Evolutionary conservation across 176 grass and related monocot species (phyloP), one percentile per base, ranked within the genome.

Genomic region (Paspalum notatum): DNA sequence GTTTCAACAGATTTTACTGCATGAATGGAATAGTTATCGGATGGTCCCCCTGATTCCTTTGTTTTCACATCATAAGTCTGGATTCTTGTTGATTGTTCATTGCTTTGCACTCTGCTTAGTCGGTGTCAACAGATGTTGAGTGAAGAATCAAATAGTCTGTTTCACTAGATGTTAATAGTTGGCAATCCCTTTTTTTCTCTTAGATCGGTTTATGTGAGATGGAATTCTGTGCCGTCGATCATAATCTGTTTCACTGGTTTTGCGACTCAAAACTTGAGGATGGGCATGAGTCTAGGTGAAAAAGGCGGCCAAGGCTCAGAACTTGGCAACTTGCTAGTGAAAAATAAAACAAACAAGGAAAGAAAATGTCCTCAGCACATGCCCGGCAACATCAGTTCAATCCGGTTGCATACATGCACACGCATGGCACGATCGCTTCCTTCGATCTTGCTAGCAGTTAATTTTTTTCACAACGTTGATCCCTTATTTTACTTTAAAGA

Each of bases 281-380:
- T 3, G 1, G 32, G 2, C 32, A 32, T 1, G 1, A 1, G 1
- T 32, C 32, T 32, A 3, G 32, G 3, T 32, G 32, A 32, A 32
- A 32, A 32, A 32, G 32, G 32, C 32, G 32, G 32, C 32, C 32
- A 32, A 32, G 32, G 32, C 32, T 2, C 32, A 1, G 32, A 32
- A 32, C 32, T 32, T 32, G 32, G 2, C 2, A 32, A 32, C 32
- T 32, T 32, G 32, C 32, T 32, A 32, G 32, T 32, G 32, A 32
- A 32, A 32, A 32, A 3, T 2, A 32, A 32, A 32, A 32, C n/a
- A n/a, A n/a, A n/a, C n/a, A n/a, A n/a, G n/a, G 1, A 50, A 54
- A 89, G 41, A 72, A 46, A 81, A 65, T 17, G 58, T 70, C 56
- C 56, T 89, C 76, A 9, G 15, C 25, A 20, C 27, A 42, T 41